phyloP scores from a whole-genome alignment of 495 filamentous ascomycete genomes.

The Tuber melanosporum region DNA sequence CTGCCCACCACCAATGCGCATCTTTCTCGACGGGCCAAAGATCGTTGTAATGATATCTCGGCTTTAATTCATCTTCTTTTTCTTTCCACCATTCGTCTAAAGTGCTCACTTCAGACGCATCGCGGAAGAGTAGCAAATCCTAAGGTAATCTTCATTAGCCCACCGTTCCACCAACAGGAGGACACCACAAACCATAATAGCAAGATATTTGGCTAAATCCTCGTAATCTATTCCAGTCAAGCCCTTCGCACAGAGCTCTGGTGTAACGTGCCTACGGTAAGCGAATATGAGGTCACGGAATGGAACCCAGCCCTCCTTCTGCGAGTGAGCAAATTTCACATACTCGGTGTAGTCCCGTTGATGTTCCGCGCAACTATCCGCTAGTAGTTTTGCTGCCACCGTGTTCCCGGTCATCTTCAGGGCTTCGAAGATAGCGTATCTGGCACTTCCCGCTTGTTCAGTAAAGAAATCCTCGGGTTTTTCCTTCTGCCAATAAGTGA shows the following conservation, averaged over 20 bases:
- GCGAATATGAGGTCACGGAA: slow-evolving; percentile 17
- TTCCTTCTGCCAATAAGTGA: slow-evolving; percentile 29
- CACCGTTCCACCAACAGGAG: no score
- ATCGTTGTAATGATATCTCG: not conserved
- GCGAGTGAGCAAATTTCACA: slow-evolving; percentile 10
- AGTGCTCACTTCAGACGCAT: slow-evolving; percentile 29
- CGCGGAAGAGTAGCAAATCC: slow-evolving; percentile 32
- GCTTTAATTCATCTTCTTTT: not conserved
- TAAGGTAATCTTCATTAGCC: slow-evolving; percentile 9
- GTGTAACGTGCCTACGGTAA: slow-evolving; percentile 25
- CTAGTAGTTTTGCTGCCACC: slow-evolving; percentile 16
- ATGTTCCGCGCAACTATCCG: slow-evolving; percentile 14
- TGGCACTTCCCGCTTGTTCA: slow-evolving; percentile 15
- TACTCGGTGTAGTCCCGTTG: slow-evolving; percentile 13
- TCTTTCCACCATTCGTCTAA: slow-evolving; percentile 27
- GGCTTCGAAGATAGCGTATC: slow-evolving; percentile 16
- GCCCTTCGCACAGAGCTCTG: slow-evolving; percentile 13
- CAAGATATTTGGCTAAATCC: slow-evolving; percentile 29
- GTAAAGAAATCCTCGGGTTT: slow-evolving; percentile 31
- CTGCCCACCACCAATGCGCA: slow-evolving; percentile 12
- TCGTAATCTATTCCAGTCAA: slow-evolving; percentile 17
- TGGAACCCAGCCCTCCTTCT: slow-evolving; percentile 25
- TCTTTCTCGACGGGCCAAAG: slow-evolving; percentile 3
- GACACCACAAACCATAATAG: slow-evolving; percentile 17
- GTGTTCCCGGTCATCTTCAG: slow-evolving; percentile 15